Conservation (phyloP, 768 basidiomycete species). For the Cystofilobasidium ferigula region DNA sequence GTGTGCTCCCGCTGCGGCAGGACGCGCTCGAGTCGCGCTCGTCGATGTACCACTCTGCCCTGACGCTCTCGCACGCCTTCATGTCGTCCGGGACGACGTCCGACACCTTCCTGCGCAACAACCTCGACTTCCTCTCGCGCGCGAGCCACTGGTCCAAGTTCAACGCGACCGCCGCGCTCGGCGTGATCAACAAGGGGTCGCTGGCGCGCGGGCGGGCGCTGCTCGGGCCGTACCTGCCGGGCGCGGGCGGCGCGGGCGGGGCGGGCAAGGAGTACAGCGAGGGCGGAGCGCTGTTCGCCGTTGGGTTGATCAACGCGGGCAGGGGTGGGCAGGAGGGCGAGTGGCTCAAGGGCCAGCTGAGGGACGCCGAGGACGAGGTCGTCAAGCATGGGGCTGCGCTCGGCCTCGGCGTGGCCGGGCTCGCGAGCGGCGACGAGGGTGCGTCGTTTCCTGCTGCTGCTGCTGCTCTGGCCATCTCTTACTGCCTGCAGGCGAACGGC, state of each 20-base stretch:
- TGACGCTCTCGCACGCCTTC: slow-evolving; percentile 93
- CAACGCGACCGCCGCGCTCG: slow-evolving; percentile 89
- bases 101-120: slow-evolving; percentile 82
- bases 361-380: slow-evolving; percentile 55
- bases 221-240: slow-evolving; percentile 85
- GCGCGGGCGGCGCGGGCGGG: slow-evolving; percentile 44
- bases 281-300: slow-evolving; percentile 87
- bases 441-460: slow-evolving; percentile 25
- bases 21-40: slow-evolving; percentile 85
- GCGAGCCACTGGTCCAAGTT: slow-evolving; percentile 99
- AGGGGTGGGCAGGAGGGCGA: slow-evolving; percentile 37
- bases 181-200: slow-evolving; percentile 95
- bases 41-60: slow-evolving; percentile 92
- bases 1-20: slow-evolving; percentile 39
- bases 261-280: slow-evolving; percentile 71
- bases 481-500: not conserved
- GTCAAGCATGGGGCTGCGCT: slow-evolving; percentile 96
- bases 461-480: not conserved
- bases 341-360: slow-evolving; percentile 68
- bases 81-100: slow-evolving; percentile 98
- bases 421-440: slow-evolving; percentile 73
- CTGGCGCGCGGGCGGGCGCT: slow-evolving; percentile 85
- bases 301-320: slow-evolving; percentile 89
- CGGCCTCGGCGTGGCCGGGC: slow-evolving; percentile 88
- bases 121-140: slow-evolving; percentile 88